Evolutionary conservation across 2,329 filamentous ascomycete genomes (phyloP).

Genomic region (Pseudogymnoascus sp.): DNA sequence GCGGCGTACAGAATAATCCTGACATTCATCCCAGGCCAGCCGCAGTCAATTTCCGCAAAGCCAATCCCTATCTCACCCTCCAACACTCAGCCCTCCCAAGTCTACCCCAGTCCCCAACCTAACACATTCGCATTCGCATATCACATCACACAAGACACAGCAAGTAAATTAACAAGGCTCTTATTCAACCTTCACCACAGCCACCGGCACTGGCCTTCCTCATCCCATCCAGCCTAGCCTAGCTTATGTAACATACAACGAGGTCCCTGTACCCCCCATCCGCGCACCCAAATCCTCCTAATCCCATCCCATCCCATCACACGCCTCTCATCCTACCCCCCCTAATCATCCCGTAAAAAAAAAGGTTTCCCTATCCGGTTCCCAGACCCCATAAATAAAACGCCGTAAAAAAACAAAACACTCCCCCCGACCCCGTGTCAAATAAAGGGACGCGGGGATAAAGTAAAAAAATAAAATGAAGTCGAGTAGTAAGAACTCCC

Average conservation of each 20-base stretch:
- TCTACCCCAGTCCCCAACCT: not conserved
- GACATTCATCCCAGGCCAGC: not conserved
- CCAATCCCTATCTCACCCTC: not conserved
- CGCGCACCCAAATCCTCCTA: not conserved
- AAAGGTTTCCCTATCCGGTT: not conserved
- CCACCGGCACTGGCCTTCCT: not conserved
- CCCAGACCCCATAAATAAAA: not conserved
- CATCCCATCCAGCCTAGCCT: not conserved
- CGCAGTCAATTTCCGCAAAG: not conserved
- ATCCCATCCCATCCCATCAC: not conserved
- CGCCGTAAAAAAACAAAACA: not conserved
- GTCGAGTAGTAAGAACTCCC: not conserved
- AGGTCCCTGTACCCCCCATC: not conserved
- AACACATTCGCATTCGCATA: not conserved
- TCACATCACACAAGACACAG: not conserved
- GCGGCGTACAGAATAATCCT: too few species aligned
- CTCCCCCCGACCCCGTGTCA: not conserved
- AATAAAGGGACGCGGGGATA: not conserved
- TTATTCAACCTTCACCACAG: not conserved
- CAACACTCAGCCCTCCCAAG: not conserved
- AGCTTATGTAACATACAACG: conserved; percentile 1
- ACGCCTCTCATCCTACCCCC: not conserved
- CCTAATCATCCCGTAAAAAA: not conserved
- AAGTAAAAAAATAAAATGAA: not conserved
- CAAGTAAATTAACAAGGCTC: not conserved